A percentile compares a stretch with the other conserved stretches of the same genome.
phyloP scores from a whole-genome alignment of 108 stramenopile genomes.

The Cafeteria roenbergensis region DNA sequence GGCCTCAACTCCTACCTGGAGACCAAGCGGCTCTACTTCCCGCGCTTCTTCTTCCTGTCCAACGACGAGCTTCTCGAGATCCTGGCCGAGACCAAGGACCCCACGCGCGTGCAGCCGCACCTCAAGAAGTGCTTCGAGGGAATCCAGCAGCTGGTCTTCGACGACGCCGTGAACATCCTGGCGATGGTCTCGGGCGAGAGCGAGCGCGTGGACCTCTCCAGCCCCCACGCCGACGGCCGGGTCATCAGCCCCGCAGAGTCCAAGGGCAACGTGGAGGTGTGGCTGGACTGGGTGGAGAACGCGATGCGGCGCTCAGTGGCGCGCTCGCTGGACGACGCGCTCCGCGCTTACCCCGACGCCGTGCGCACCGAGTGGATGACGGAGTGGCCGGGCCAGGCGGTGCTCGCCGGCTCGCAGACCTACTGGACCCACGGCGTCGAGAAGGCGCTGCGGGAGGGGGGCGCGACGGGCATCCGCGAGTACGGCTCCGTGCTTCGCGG shows the following conservation, averaged over 20 bases:
- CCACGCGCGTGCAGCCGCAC: constrained; percentile 51
- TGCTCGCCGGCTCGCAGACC: constrained; percentile 37
- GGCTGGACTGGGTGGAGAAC: constrained; percentile 49
- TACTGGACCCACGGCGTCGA: constrained; percentile 39
- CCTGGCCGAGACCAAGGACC: constrained; percentile 57
- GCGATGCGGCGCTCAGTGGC: constrained; percentile 36
- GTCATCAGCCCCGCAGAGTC: constrained; percentile 51
- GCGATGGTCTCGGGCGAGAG: constrained; percentile 39
- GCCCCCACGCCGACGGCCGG: constrained; percentile 32
- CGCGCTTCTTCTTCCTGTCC: constrained; percentile 42
- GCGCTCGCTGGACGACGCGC: constrained; percentile 31
- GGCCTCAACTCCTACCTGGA: constrained; percentile 52
- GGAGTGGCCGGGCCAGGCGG: constrained; percentile 44
- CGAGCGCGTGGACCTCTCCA: constrained; percentile 41
- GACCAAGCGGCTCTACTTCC: constrained; percentile 49
- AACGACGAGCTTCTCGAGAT: constrained; percentile 48
- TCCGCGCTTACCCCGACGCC: constrained; percentile 20
- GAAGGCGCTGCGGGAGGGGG: constrained; percentile 16
- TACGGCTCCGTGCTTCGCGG: background rate
- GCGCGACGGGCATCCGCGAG: background rate
- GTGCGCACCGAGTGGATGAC: constrained; percentile 36
- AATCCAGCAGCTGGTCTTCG: constrained; percentile 46
- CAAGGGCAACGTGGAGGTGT: constrained; percentile 55
- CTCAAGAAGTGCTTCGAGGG: constrained; percentile 62
- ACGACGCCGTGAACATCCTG: constrained; percentile 41